phyloP scores from a whole-genome alignment of 164 flowering plant genomes.

The Buxus sempervirens region DNA sequence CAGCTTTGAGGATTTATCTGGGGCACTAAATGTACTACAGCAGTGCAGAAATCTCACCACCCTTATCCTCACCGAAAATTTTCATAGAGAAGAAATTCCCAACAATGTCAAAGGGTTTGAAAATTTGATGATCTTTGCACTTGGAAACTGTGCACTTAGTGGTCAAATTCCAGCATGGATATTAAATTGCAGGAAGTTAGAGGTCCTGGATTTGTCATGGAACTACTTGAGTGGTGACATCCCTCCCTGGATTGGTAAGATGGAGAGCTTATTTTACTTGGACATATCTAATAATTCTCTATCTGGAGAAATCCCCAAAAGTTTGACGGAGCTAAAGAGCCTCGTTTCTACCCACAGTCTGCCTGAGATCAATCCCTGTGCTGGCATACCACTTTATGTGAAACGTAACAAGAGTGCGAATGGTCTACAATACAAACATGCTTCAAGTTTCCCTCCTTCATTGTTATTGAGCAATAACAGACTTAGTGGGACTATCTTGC shows the following conservation, averaged over 20 bases:
- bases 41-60: conserved; percentile 65
- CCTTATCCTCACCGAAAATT: conserved; percentile 69
- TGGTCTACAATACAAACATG: conserved; percentile 74
- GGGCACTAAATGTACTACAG: conserved; percentile 51
- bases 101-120: conserved; percentile 44
- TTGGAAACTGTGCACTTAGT: conserved; percentile 60
- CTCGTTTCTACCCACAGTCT: conserved; percentile 33
- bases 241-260: conserved; percentile 68
- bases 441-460: conserved; percentile 72
- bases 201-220: conserved; percentile 82
- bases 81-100: conserved; percentile 61
- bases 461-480: conserved; percentile 56
- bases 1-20: conserved; percentile 47
- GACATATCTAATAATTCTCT: conserved; percentile 84
- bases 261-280: conserved; percentile 72
- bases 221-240: conserved; percentile 59
- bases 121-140: conserved; percentile 43
- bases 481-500: conserved; percentile 55
- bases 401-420: conserved; percentile 61
- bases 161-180: conserved; percentile 73
- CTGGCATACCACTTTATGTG: conserved; percentile 59
- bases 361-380: conserved; percentile 21
- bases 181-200: conserved; percentile 38
- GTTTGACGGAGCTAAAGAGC: conserved; percentile 46
- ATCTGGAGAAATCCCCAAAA: conserved; percentile 63